phyloP scores from a whole-genome alignment of 176 grass and related monocot genomes.

The Eleusine indica region DNA sequence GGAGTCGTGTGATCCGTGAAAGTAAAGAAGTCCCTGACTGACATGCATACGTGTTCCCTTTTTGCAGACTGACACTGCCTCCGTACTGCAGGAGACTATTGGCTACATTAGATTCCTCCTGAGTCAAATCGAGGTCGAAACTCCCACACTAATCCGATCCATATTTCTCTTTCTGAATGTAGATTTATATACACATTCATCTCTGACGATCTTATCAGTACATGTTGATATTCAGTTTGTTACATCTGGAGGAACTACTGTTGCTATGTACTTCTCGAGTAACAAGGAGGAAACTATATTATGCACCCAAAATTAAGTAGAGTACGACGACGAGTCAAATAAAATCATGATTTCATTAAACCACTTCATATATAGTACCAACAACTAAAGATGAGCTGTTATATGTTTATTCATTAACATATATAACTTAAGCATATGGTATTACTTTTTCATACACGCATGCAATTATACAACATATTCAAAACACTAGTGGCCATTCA shows the following conservation, averaged over 20 bases:
- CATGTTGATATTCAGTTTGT: too few species aligned
- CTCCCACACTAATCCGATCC: neutral
- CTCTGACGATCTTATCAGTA: neutral
- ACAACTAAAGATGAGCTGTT: too few species aligned
- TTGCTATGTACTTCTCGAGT: neutral
- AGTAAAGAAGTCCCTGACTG: conserved; percentile 41
- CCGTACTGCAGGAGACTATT: conserved; percentile 83
- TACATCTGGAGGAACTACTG: too few species aligned
- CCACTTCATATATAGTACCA: neutral
- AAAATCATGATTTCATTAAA: neutral
- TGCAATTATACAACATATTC: neutral
- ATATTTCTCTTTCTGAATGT: neutral
- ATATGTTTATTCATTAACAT: too few species aligned
- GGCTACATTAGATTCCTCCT: conserved; percentile 83
- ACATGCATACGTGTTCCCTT: conserved; percentile 44
- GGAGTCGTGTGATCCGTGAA: conserved; percentile 33
- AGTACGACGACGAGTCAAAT: too few species aligned
- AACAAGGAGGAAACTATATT: neutral
- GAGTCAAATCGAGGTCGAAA: conserved; percentile 74
- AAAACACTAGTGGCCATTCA: too few species aligned
- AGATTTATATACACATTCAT: neutral
- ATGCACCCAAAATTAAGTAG: neutral
- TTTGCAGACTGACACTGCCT: conserved; percentile 85
- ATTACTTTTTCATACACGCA: neutral
- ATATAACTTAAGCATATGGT: neutral